These are phyloP conservation scores for Cymbopogon flexuosus DNA, from an alignment of 202 grass and related monocot species.

Conservation along the genomic window DNA sequence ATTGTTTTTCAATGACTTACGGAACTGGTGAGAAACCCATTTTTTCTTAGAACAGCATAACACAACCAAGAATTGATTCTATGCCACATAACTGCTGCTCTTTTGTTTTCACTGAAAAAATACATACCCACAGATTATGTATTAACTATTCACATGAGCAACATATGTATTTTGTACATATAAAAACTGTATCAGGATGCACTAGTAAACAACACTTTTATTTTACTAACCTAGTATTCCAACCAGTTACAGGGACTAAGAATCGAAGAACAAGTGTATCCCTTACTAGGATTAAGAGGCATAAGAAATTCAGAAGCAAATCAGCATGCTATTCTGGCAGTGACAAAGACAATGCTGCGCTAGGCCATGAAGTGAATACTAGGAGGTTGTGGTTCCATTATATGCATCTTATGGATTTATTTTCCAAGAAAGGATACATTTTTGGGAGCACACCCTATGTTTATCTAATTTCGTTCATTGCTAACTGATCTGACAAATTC, in stretches of 20 bases:
- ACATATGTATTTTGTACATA: not conserved
- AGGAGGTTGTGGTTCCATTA: conserved; percentile 45
- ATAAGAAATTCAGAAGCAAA: conserved; percentile 26
- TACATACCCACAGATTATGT: not conserved
- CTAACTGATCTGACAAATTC: conserved; percentile 21
- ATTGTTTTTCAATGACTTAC: not conserved
- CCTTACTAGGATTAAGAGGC: conserved; percentile 25
- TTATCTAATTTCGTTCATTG: conserved; percentile 14
- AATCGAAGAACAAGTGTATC: conserved; percentile 27
- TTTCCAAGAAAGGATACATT: not conserved
- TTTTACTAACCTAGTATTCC: conserved; percentile 32
- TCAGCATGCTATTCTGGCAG: conserved; percentile 19
- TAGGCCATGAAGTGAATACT: conserved; percentile 32
- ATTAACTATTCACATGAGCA: not conserved
- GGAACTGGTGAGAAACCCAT: not conserved
- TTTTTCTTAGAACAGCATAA: not conserved
- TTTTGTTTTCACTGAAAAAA: not conserved
- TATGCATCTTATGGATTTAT: conserved; percentile 17
- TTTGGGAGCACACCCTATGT: not conserved
- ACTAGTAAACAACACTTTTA: conserved; percentile 14
- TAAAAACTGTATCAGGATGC: not conserved
- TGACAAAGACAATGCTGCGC: conserved; percentile 29
- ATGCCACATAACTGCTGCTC: not conserved
- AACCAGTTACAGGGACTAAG: conserved; percentile 40
- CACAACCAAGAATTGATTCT: not conserved